Conservation (phyloP, 1,284 basidiomycete species). For the Omphalotus olearius region DNA sequence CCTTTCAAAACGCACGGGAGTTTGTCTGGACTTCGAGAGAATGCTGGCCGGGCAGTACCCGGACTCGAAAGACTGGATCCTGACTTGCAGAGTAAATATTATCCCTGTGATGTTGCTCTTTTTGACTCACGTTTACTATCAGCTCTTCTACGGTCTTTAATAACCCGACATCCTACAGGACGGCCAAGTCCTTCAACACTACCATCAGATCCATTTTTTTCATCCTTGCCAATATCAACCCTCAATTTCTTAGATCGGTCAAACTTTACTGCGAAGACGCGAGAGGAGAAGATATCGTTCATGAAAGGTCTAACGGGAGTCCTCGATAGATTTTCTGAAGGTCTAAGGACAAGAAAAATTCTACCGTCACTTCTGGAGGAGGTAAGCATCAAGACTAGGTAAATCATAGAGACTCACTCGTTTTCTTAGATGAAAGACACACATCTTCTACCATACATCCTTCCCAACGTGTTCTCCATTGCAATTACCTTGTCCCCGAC, state of each 20-base stretch:
- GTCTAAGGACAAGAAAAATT: constrained; percentile 85
- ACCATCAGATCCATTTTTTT: constrained; percentile 87
- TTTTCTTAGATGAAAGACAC: constrained; percentile 85
- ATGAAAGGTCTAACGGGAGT: constrained; percentile 88
- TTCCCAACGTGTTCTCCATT: constrained; percentile 98
- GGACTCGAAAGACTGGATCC: constrained; percentile 60
- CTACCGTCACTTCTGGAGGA: constrained; percentile 94
- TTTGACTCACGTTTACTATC: constrained; percentile 11
- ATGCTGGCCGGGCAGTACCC: constrained; percentile 64
- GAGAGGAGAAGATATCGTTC: constrained; percentile 95
- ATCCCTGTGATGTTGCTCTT: background rate
- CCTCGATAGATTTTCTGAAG: constrained; percentile 84
- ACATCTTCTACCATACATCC: constrained; percentile 87
- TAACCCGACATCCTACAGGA: constrained; percentile 73
- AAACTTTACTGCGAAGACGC: constrained; percentile 89
- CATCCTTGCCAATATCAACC: constrained; percentile 94
- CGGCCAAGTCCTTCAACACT: constrained; percentile 79
- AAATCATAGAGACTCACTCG: too few species aligned
- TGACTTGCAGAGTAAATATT: constrained; percentile 60
- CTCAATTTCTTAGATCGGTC: constrained; percentile 96
- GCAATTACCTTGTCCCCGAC: constrained; percentile 71
- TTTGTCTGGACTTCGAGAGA: constrained; percentile 73
- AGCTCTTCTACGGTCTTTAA: constrained; percentile 76
- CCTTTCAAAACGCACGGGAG: constrained; percentile 91
- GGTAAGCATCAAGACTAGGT: constrained; percentile 35